Conservation (phyloP, 768 basidiomycete genomes). For the Pluteus cervinus region DNA sequence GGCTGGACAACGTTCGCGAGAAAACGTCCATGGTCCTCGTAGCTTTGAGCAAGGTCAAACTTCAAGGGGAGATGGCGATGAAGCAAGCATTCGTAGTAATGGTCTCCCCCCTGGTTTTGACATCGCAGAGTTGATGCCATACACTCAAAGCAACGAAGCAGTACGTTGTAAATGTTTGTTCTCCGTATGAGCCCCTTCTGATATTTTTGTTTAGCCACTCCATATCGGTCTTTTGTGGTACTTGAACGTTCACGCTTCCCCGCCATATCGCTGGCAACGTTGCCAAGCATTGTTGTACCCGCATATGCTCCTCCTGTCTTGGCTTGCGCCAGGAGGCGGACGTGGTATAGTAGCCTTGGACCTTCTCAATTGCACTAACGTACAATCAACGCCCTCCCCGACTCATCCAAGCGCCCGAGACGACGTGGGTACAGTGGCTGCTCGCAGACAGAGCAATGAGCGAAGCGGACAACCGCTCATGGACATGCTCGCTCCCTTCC, state of each 20-base stretch:
- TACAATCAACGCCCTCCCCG: slow-evolving; percentile 77
- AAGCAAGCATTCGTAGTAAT: slow-evolving; percentile 24
- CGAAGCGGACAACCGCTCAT: slow-evolving; percentile 44
- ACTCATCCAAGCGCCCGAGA: slow-evolving; percentile 75
- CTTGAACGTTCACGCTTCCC: slow-evolving; percentile 81
- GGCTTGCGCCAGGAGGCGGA: slow-evolving; percentile 80
- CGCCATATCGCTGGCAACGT: slow-evolving; percentile 76
- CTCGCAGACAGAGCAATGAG: slow-evolving; percentile 50
- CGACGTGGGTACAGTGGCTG: slow-evolving; percentile 85
- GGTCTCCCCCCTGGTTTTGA: slow-evolving; percentile 37
- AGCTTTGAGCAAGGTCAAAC: slow-evolving; percentile 17
- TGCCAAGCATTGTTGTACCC: slow-evolving; percentile 80
- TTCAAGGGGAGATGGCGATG: slow-evolving; percentile 15
- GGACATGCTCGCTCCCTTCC: slow-evolving; percentile 84
- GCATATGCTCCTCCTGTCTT: slow-evolving; percentile 80
- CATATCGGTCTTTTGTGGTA: slow-evolving; percentile 88
- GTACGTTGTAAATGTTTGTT: slow-evolving; percentile 24
- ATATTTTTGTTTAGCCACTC: slow-evolving; percentile 54
- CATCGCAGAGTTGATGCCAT: slow-evolving; percentile 37
- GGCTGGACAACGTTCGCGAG: slow-evolving; percentile 28
- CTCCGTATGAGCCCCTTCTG: slow-evolving; percentile 12
- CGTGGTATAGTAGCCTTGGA: slow-evolving; percentile 84
- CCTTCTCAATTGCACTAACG: slow-evolving; percentile 79
- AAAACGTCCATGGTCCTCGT: slow-evolving; percentile 20
- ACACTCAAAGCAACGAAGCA: slow-evolving; percentile 43